Conservation (phyloP, 805 yeast genomes). For the Dipodascus albidus region DNA sequence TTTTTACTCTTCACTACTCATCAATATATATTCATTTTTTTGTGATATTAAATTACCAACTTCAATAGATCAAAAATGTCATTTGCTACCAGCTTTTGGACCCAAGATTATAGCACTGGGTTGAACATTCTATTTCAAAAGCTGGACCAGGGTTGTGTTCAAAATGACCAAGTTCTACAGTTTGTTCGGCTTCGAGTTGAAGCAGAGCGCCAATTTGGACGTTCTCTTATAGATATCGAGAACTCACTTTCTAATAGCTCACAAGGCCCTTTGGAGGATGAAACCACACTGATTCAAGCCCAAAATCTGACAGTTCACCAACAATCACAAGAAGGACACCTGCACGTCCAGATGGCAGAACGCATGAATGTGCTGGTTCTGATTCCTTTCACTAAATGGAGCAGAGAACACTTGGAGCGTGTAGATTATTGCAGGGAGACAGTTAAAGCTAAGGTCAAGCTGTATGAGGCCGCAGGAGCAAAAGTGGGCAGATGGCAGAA, state of each 20-base stretch:
- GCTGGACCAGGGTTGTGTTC: constrained; percentile 42
- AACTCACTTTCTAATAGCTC: constrained; percentile 27
- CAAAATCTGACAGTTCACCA: constrained; percentile 40
- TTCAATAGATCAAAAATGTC: background rate
- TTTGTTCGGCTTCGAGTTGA: constrained; percentile 54
- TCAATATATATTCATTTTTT: too few relatives aligned
- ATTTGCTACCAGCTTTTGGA: constrained; percentile 23
- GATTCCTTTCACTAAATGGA: constrained; percentile 61
- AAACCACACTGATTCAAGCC: constrained; percentile 47
- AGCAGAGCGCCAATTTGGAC: constrained; percentile 36
- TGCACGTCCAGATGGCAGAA: constrained; percentile 46
- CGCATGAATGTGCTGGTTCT: constrained; percentile 46
- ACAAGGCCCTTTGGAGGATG: constrained; percentile 33
- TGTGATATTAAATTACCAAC: background rate
- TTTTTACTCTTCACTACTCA: background rate
- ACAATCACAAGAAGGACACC: constrained; percentile 41
- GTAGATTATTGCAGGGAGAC: constrained; percentile 44
- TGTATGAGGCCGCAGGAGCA: constrained; percentile 33
- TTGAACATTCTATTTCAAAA: constrained; percentile 25
- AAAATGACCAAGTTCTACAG: constrained; percentile 52
- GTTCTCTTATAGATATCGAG: constrained; percentile 11
- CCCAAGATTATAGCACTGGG: constrained; percentile 26
- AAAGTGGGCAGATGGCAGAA: constrained; percentile 42
- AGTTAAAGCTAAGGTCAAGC: constrained; percentile 36
- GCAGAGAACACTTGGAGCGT: constrained; percentile 52